Conservation (phyloP, 169 alveolate species). For the Blepharisma undulans region DNA sequence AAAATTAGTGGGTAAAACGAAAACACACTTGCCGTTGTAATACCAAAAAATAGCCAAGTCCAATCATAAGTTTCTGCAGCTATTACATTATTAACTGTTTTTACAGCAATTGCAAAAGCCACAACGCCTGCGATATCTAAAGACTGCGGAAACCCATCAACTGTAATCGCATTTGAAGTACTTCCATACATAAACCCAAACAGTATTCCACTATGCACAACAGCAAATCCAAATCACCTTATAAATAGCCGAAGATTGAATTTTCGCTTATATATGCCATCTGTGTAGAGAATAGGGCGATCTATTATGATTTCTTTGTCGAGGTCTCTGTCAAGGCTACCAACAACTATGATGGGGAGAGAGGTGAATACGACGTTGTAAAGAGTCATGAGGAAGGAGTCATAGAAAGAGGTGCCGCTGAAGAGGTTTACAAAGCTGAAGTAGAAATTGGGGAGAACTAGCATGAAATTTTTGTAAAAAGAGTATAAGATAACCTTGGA, state of each 20-base stretch:
- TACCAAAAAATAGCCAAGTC: background rate
- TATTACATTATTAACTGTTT: background rate
- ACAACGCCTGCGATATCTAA: background rate
- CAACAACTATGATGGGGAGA: conserved; percentile 88
- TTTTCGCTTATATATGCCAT: conserved; percentile 1
- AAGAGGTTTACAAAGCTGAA: conserved; percentile 90
- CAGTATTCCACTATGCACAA: conserved; percentile 11
- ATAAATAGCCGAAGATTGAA: background rate
- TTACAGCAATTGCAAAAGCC: background rate
- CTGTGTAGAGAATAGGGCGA: conserved; percentile 5
- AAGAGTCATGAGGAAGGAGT: conserved; percentile 92
- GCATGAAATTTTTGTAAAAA: conserved; percentile 95
- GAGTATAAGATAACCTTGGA: conserved; percentile 91
- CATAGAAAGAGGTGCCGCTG: conserved; percentile 95
- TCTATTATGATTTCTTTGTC: background rate
- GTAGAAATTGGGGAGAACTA: conserved; percentile 92
- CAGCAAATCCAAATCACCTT: background rate
- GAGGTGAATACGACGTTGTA: conserved; percentile 95
- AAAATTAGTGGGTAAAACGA: background rate
- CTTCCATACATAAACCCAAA: background rate
- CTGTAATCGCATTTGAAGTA: background rate
- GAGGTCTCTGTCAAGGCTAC: conserved; percentile 70
- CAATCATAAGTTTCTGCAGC: background rate
- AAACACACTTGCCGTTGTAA: background rate
- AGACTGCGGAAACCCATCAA: background rate